Conservation (phyloP, 192 early-diverging fungal species). For the Dissophora ornata region DNA sequence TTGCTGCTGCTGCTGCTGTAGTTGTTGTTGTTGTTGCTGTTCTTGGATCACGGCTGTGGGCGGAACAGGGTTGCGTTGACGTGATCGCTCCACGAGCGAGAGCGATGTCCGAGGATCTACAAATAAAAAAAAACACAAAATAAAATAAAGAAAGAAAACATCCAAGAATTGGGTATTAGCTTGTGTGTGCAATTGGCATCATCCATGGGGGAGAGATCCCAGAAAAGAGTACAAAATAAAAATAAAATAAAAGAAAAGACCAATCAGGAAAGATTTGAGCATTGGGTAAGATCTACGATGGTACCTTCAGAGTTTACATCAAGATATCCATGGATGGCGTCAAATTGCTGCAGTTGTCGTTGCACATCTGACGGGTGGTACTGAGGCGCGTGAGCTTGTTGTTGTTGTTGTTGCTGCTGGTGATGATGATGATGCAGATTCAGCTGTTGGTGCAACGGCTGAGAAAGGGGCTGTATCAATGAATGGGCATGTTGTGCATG, state of each 20-base stretch:
- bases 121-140: neutral
- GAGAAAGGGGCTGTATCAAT: neutral
- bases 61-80: constrained; percentile 41
- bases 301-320: constrained; percentile 38
- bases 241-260: constrained; percentile 4
- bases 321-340: constrained; percentile 51
- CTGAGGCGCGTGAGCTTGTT: constrained; percentile 8
- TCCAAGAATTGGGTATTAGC: neutral
- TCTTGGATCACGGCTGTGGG: neutral
- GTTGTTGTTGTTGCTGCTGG: constrained; percentile 4
- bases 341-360: constrained; percentile 45
- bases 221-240: neutral
- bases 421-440: neutral
- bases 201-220: neutral
- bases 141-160: neutral
- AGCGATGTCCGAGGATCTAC: constrained; percentile 42
- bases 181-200: no score
- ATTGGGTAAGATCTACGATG: no score
- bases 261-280: no score
- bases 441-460: neutral
- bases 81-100: constrained; percentile 44
- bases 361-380: constrained; percentile 30
- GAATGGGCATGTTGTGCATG: neutral
- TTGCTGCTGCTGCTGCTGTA: constrained; percentile 17
- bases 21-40: constrained; percentile 30